These are phyloP conservation scores for Phaeotremella skinneri DNA, from an alignment of 768 basidiomycete species.

Conservation along the genomic window DNA sequence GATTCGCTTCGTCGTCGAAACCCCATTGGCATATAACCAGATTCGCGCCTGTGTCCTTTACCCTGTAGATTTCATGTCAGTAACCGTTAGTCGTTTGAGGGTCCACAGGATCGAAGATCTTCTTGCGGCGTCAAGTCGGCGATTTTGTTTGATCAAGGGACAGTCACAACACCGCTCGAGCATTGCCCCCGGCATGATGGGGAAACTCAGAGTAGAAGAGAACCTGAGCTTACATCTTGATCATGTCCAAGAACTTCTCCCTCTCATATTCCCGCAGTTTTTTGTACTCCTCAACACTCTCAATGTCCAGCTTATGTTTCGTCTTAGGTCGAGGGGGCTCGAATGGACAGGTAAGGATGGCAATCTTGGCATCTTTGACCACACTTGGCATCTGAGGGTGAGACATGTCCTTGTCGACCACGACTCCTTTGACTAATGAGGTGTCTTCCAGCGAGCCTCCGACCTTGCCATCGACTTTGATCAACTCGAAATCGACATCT, in stretches of 20 bases:
- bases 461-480: conserved; percentile 99
- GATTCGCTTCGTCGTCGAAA: conserved; percentile 99
- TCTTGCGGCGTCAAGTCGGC: neutral
- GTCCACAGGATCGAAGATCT: neutral
- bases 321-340: conserved; percentile 99
- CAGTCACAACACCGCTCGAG: neutral
- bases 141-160: neutral
- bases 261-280: conserved; percentile 92
- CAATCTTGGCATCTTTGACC: conserved; percentile 84
- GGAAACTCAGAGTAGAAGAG: no score
- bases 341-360: conserved; percentile 97
- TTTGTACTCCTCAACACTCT: conserved; percentile 92
- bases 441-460: conserved; percentile 96
- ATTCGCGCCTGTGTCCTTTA: conserved; percentile 96
- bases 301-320: conserved; percentile 98
- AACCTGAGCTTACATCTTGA: conserved; percentile 58
- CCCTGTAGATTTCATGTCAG: conserved; percentile 54
- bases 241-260: conserved; percentile 96
- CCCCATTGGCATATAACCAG: conserved; percentile 99
- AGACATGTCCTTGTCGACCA: conserved; percentile 99
- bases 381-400: conserved; percentile 95
- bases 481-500: conserved; percentile 95
- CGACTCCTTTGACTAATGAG: conserved; percentile 89
- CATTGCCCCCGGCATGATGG: neutral
- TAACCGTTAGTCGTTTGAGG: neutral